Base-by-base conservation (phyloP, 441 rosid species). In the Erodium texanum region DNA sequence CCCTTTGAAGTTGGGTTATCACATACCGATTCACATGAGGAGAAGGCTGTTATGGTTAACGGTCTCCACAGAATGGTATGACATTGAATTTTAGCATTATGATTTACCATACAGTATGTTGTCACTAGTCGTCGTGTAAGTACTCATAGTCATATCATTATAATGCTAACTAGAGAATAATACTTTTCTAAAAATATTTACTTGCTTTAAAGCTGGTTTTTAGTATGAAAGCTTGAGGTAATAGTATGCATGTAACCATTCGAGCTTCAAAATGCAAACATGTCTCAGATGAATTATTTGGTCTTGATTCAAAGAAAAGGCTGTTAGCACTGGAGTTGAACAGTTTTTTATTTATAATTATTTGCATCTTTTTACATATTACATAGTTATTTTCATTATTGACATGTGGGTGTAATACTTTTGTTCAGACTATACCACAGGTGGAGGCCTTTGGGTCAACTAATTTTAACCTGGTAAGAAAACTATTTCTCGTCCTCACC, bases 41-140 rank as follows among this genome's bases (percentile, higher is more conserved):
- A 88, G 76, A 87, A 85, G 72, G 80, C 81, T 71, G 91, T 89
- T 76, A 84, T 79, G 79, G 75, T 89, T 59, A 88, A 83, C 41
- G 96, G 99, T 67, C 94, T 89, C 56, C 97, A 86, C 80, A 83
- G 79, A 74, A 77, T 82, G 94, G 99, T 92, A 86, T 54, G 61
- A 18, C 20, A 54, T 54, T 19, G 61, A 54, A 7, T 50, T 50
- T 7, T 50, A 50, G 56, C 5, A 7, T 50, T 50, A 15, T 50
- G 5, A 15, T 50, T 41, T 4, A 41, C 56, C 56, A 50, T 50
- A 50, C 2, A 15, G 5, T 50, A 15, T 50, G 19, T 3, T 50
- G 19, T 15, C 23, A 54, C 24, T 54, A 6, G 50, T 41, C n/a
- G 2, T 12, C 50, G 50, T 34, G 0, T 11, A 11, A 41, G 50